Base-by-base conservation (phyloP, 345 rosid genomes). In the Moringa oleifera region DNA sequence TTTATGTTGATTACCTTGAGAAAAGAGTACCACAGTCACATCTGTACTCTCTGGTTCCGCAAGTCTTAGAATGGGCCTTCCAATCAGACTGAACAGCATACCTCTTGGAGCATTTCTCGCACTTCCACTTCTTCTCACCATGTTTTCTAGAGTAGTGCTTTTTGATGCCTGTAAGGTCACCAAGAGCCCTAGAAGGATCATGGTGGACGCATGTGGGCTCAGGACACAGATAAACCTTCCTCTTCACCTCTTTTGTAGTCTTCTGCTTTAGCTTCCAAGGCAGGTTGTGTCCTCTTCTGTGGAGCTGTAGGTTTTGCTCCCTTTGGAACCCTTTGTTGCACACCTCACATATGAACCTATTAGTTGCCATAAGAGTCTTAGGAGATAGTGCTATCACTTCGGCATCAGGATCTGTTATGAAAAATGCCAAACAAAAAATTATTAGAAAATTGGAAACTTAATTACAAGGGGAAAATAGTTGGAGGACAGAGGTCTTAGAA, bases 161-260 rank as follows among this genome's bases (percentile, higher is more conserved):
- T 54, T 88, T 88, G 52, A 88, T 85, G n/a, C 95, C 95, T 15
- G 95, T 88, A 17, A 88, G 89, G 69, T 88, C 95, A 46, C 95
- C 95, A 22, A 88, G 95, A 53, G 95, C 84, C 66, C 95, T 77
- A 49, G 87, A 88, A 18, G 91, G 86, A 63, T 88, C 91, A 49
- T 88, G 95, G 80, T 88, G 95, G 63, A 88, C 95, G 75, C 95
- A 88, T 31, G 95, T 73, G 75, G 91, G 89, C 57, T 88, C 95
- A 20, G 95, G 95, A 73, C 95, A 88, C 25, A 88, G 77, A 79
- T 88, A 88, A 23, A 88, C 95, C 72, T 88, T 88, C 73, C 85
- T 80, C 81, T 71, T 80, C 77, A 85, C 95, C 63, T 88, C 91
- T 73, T 81, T 81, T 70, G 84, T 83, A 16, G 80, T 83, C 73